Conservation (phyloP, 805 yeast genomes). For the Pichia scutulata region DNA sequence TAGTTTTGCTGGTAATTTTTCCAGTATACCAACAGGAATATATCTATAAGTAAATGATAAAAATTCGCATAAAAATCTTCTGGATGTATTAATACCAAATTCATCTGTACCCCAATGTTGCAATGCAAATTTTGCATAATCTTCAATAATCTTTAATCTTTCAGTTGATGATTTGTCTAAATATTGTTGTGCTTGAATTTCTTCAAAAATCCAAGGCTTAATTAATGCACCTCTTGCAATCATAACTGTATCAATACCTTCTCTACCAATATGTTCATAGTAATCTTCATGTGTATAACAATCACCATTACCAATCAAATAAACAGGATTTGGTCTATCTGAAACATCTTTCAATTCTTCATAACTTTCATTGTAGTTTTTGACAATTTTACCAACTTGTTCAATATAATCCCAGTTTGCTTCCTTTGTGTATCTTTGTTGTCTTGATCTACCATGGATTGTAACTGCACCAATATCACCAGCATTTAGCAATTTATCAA, state of each 20-base stretch:
- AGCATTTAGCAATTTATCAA: conserved; percentile 48
- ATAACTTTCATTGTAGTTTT: conserved; percentile 47
- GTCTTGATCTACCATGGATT: conserved; percentile 92
- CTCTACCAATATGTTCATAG: conserved; percentile 58
- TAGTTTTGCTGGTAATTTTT: conserved; percentile 76
- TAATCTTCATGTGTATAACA: conserved; percentile 82
- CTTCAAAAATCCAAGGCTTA: conserved; percentile 99
- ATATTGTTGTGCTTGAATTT: conserved; percentile 80
- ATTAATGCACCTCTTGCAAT: conserved; percentile 96
- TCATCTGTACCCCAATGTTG: conserved; percentile 99
- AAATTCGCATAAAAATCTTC: conserved; percentile 91
- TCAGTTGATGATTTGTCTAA: conserved; percentile 87
- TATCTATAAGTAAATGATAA: conserved; percentile 90
- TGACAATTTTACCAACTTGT: conserved; percentile 61
- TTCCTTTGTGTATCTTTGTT: conserved; percentile 83
- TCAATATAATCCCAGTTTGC: conserved; percentile 92
- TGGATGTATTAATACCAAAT: conserved; percentile 79
- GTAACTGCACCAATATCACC: conserved; percentile 87
- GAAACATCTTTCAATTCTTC: conserved; percentile 51
- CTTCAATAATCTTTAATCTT: conserved; percentile 66
- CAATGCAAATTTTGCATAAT: conserved; percentile 71
- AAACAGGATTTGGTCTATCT: conserved; percentile 53
- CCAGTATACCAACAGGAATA: conserved; percentile 89
- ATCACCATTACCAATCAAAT: conserved; percentile 94
- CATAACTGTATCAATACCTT: conserved; percentile 88